Conservation (phyloP, 2,329 filamentous ascomycete species). For the Penicillium olsonii region DNA sequence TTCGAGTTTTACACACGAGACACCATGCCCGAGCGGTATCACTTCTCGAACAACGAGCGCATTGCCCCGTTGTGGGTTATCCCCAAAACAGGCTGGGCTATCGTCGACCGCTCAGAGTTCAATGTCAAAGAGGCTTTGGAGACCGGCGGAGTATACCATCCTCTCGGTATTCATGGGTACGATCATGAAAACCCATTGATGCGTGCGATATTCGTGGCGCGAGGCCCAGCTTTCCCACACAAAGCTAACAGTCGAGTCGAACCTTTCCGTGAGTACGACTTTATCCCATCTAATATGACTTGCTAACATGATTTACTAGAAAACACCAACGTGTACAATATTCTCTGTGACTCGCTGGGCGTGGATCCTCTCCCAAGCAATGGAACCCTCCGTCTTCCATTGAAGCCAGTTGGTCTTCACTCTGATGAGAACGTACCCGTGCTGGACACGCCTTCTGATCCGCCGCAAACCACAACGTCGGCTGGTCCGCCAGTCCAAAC, state of each 20-base stretch:
- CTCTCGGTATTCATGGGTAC: conserved; percentile 87
- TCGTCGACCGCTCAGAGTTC: conserved; percentile 79
- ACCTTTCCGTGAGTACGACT: conserved; percentile 71
- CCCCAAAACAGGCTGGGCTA: conserved; percentile 88
- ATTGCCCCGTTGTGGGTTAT: conserved; percentile 96
- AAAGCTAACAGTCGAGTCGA: conserved; percentile 75
- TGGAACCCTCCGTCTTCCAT: conserved; percentile 67
- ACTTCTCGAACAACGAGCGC: conserved; percentile 82
- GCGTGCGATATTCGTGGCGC: conserved; percentile 91
- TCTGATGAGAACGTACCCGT: conserved; percentile 40
- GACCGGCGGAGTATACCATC: conserved; percentile 70
- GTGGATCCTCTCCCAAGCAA: conserved; percentile 78
- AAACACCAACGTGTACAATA: conserved; percentile 94
- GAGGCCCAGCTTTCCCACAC: conserved; percentile 90
- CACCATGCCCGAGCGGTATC: conserved; percentile 89
- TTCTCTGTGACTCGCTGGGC: conserved; percentile 84
- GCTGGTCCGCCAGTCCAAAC: conserved; percentile 2
- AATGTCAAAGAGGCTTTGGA: conserved; percentile 68
- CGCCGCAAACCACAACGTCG: conserved; percentile 24
- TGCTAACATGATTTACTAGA: conserved; percentile 53
- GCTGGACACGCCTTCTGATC: conserved; percentile 36
- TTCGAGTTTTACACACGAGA: conserved; percentile 84
- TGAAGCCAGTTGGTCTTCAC: conserved; percentile 48
- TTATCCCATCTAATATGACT: background rate
- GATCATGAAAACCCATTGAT: conserved; percentile 94